Evolutionary conservation across 1,139 yeast genomes (phyloP), one percentile per base, ranked within the genome.

Genomic region (Sugiyamaella sp.): DNA sequence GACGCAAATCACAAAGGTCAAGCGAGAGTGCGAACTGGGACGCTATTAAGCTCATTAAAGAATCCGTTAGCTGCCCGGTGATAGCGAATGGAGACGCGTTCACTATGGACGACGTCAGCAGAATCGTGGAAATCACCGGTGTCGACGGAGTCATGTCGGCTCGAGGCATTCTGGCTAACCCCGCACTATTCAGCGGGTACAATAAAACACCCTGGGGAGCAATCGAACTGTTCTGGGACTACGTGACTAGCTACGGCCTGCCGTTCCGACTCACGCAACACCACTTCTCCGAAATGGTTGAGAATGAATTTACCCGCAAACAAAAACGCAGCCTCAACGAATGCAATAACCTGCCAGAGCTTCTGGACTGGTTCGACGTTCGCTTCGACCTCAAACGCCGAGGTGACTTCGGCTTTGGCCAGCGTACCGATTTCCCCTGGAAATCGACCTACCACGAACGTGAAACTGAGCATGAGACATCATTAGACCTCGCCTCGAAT

Each of bases 121-220:
- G 69, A 20, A 90, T 91, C 29, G 81, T 82, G 0, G 74, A 79
- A 16, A 68, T 69, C 46, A 90, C 98, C 0, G 86, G 86, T 0
- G 90, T 83, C 32, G 95, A 89, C 66, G 99, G 98, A 4, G 87
- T 93, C 4, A 93, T 93, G 99, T 87, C 98, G 1, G 99, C 89
- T 0, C 75, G 99, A 60, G 99, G 99, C 0, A 75, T 89, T 2
- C 74, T 93, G 52, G 75, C 81, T 29, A 93, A 93, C 66, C 99
- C 99, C 0, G 96, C 93, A 0, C 66, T 93, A 58, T 93, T 93
- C 71, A 80, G 87, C 2, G 96, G 96, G 0, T 80, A 71, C 65
- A 72, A 74, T 0, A 75, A 73, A 49, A 85, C 97, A 2, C 97
- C 98, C 1, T 93, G 98, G 98, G 79, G 84, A 5, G 93, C 96